Conservation (phyloP, 1,139 yeast species). For the Ashbya aceris region DNA sequence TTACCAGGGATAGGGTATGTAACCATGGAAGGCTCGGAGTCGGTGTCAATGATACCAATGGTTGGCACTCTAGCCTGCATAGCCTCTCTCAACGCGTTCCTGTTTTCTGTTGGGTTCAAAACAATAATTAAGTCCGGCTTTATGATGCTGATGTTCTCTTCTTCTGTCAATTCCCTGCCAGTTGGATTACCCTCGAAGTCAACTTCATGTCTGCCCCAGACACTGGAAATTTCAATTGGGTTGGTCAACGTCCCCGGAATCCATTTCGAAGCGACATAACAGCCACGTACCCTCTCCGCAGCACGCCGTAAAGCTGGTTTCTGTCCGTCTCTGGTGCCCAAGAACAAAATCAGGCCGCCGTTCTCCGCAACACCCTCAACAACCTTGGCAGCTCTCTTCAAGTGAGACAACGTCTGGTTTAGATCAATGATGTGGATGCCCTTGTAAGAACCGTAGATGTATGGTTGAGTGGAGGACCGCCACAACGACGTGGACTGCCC, state of each 20-base stretch:
- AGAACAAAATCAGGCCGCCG: conserved; percentile 78
- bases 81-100: conserved; percentile 77
- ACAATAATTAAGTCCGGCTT: conserved; percentile 86
- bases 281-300: conserved; percentile 68
- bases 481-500: conserved; percentile 79
- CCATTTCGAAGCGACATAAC: conserved; percentile 81
- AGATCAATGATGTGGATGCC: conserved; percentile 85
- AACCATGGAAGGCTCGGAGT: conserved; percentile 79
- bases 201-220: conserved; percentile 55
- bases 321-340: conserved; percentile 80
- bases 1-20: conserved; percentile 95
- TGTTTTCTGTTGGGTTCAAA: conserved; percentile 81
- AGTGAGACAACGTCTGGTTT: conserved; percentile 65
- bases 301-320: conserved; percentile 69
- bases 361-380: conserved; percentile 70
- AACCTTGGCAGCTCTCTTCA: conserved; percentile 74
- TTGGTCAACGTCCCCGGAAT: conserved; percentile 92
- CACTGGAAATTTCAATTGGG: conserved; percentile 57
- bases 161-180: conserved; percentile 43
- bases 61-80: conserved; percentile 80
- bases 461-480: conserved; percentile 84
- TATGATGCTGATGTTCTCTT: conserved; percentile 39
- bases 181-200: conserved; percentile 56
- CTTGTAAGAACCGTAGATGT: conserved; percentile 75
- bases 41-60: conserved; percentile 87